Base-by-base conservation (phyloP, 305 asterid species). In the Andrographis paniculata region DNA sequence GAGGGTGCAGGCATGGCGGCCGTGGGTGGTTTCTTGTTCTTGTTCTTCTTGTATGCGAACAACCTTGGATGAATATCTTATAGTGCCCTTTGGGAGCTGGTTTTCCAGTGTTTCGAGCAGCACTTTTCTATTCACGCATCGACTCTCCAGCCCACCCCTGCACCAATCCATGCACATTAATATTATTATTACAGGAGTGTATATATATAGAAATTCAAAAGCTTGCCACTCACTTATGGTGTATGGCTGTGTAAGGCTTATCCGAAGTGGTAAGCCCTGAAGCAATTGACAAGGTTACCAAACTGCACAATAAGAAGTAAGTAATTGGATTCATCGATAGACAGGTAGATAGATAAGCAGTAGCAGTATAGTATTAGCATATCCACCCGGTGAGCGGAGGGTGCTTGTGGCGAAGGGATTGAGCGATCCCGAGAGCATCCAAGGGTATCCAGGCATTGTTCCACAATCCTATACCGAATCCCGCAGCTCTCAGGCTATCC, bases 381-480 rank as follows among this genome's bases (percentile, higher is more conserved):
- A n/a, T n/a, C n/a, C n/a, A n/a, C 80, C 76, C 53, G 1, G 8
- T 49, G 28, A 73, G 52, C 42, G 49, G 17, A n/a, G 12, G 44
- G 52, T 62, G 57, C 31, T 60, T 65, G 8, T 39, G 47, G 20
- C 87, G 66, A 51, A 78, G 76, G 12, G 33, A 10, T 21, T 72
- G 61, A 33, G 71, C 84, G 18, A 84, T 11, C 10, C 65, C 73
- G 16, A 84, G 45, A 13, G 85, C 94, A 42, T 84, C 94, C 16
- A 80, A 20, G 2, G 94, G 86, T 63, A 52, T 84, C 93, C 83
- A 71, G 37, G 70, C 71, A 50, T 68, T 71, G 6, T 65, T 58
- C 71, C 69, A 78, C 30, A 60, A 49, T 2, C 38, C 50, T 17
- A 71, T 17, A 41, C 64, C 73, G 66, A 67, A 68, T 24, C 80